phyloP scores from a whole-genome alignment of 345 rosid genomes.

The Gossypium arboreum region DNA sequence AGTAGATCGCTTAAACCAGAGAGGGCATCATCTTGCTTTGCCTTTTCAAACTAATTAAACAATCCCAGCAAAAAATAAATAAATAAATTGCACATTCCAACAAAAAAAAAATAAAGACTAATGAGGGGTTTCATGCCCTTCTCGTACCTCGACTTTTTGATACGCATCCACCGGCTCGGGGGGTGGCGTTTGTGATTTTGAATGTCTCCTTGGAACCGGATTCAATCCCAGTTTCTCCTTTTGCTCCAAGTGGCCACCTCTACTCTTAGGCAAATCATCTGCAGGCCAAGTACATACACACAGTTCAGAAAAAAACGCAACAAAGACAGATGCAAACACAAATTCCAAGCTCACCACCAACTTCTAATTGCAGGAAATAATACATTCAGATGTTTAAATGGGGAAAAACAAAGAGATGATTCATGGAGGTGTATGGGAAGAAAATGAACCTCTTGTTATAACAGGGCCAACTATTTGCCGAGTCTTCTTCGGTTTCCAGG shows the following conservation, averaged over 20 bases:
- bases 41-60: conserved; percentile 58
- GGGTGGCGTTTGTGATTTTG: conserved; percentile 36
- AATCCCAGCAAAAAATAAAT: not conserved
- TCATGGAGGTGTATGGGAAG: not conserved
- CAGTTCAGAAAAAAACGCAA: not conserved
- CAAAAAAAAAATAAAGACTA: not conserved
- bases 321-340: not conserved
- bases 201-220: conserved; percentile 39
- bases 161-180: conserved; percentile 58
- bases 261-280: conserved; percentile 63
- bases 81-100: conserved; percentile 1
- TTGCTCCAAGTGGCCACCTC: conserved; percentile 63
- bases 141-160: conserved; percentile 79
- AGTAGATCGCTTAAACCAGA: conserved; percentile 61
- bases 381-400: not conserved
- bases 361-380: not conserved
- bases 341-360: conserved; percentile 7
- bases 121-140: not conserved
- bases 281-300: conserved; percentile 19
- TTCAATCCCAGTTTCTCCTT: conserved; percentile 82
- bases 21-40: conserved; percentile 81
- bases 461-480: conserved; percentile 66
- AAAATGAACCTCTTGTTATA: conserved; percentile 54
- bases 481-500: conserved; percentile 94
- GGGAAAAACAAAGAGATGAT: not conserved